Conservation (phyloP, 176 grass and related monocot species). For the Eragrostis nindensis region DNA sequence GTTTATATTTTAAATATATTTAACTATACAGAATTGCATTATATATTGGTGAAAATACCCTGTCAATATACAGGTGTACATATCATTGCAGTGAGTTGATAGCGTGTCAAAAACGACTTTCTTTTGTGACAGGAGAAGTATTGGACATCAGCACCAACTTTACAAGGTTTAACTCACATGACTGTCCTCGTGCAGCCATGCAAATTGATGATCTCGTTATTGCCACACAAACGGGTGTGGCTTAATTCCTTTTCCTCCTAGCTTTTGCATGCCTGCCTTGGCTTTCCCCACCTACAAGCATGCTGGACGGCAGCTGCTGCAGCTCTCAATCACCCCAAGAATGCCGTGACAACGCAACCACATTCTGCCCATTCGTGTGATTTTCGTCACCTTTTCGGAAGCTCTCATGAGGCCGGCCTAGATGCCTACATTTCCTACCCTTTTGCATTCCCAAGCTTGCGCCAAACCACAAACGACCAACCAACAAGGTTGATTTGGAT, state of each 20-base stretch:
- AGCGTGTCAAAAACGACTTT: not conserved
- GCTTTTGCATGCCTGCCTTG: not conserved
- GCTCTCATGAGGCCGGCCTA: slow-evolving; percentile 24
- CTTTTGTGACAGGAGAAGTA: not conserved
- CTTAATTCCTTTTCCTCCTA: slow-evolving; percentile 32
- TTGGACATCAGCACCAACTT: slow-evolving; percentile 20
- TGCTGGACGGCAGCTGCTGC: slow-evolving; percentile 7
- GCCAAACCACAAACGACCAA: slow-evolving; percentile 37
- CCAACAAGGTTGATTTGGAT: slow-evolving; percentile 17
- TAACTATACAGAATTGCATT: no score
- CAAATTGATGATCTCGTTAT: slow-evolving; percentile 28
- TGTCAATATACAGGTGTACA: no score
- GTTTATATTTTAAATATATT: no score
- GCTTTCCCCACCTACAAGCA: slow-evolving; percentile 29
- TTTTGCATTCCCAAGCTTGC: slow-evolving; percentile 4
- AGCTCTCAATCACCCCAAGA: slow-evolving; percentile 23
- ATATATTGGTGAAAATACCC: no score
- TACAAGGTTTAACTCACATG: slow-evolving; percentile 48
- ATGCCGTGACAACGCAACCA: slow-evolving; percentile 63
- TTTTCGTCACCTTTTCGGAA: slow-evolving; percentile 33
- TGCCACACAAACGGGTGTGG: slow-evolving; percentile 51
- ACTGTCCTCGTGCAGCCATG: slow-evolving; percentile 20
- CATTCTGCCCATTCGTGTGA: slow-evolving; percentile 54
- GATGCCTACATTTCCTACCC: slow-evolving; percentile 11
- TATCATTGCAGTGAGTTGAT: not conserved